A percentile compares a stretch with the other conserved stretches of the same genome.
Evolutionary conservation across 2,329 filamentous ascomycete species (phyloP).

Genomic region (Xylaria sp.): DNA sequence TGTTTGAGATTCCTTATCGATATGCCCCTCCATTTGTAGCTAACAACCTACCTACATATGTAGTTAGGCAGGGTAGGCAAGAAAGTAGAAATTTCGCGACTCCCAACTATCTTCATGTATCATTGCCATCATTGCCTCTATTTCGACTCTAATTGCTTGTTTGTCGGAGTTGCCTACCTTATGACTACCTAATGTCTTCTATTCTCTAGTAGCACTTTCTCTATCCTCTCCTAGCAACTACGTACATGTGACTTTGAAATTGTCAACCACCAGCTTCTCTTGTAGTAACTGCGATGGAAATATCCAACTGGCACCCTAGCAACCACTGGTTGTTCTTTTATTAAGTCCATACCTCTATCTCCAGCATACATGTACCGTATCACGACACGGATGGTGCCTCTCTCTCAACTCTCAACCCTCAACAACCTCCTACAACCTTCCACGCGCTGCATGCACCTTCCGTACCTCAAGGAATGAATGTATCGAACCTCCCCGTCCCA

Average conservation of each 20-base stretch:
- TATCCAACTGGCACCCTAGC: constrained; percentile 24
- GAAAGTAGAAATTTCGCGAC: not conserved
- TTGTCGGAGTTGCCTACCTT: constrained; percentile 4
- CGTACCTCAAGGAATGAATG: constrained; percentile 3
- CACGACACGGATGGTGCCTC: constrained; percentile 11
- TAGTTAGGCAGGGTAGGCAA: too few relatives aligned
- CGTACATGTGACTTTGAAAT: not conserved
- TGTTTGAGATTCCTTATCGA: constrained; percentile 35
- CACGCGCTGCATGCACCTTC: constrained; percentile 26
- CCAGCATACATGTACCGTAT: too few relatives aligned
- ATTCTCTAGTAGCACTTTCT: not conserved
- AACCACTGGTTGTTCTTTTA: constrained; percentile 33
- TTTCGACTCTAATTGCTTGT: not conserved
- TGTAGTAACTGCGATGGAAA: constrained; percentile 36
- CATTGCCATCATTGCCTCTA: not conserved
- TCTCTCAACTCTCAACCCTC: too few relatives aligned
- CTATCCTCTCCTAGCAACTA: not conserved
- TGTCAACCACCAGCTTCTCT: not conserved
- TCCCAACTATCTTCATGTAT: constrained; percentile 3
- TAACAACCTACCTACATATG: too few relatives aligned
- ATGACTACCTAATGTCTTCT: not conserved
- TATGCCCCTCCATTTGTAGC: constrained; percentile 37
- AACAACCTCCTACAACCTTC: constrained; percentile 1
- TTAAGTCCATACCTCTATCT: constrained; percentile 11
- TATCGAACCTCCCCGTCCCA: constrained; percentile 8